phyloP scores from a whole-genome alignment of 2,329 filamentous ascomycete species.

The Dothistroma septosporum region DNA sequence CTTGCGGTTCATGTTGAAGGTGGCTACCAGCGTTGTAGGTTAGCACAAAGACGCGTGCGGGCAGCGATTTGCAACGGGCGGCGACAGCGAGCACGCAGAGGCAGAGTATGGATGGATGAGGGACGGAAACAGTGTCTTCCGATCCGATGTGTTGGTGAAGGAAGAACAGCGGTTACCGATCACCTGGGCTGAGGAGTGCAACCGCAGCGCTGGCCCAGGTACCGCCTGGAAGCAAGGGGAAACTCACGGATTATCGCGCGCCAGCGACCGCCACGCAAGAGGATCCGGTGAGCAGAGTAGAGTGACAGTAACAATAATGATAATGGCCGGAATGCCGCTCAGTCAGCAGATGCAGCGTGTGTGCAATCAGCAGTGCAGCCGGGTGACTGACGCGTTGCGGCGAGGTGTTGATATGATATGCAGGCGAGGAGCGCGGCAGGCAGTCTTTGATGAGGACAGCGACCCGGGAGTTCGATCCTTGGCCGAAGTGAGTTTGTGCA shows the following conservation, averaged over 20 bases:
- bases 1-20: constrained; percentile 9
- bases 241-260: not conserved
- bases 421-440: no score
- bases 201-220: constrained; percentile 1
- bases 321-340: no score
- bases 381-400: no score
- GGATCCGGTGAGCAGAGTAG: no score
- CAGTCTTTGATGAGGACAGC: no score
- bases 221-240: constrained; percentile 11
- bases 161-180: constrained; percentile 2
- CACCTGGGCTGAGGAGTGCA: not conserved
- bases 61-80: constrained; percentile 4
- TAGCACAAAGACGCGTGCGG: not conserved
- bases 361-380: no score
- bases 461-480: no score
- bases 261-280: not conserved
- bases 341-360: no score
- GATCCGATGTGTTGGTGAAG: constrained; percentile 16
- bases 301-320: no score
- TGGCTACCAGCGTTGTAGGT: not conserved
- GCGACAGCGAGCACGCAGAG: constrained; percentile 6
- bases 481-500: no score
- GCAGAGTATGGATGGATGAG: constrained; percentile 2
- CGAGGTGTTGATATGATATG: no score
- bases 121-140: constrained; percentile 7